phyloP scores from a whole-genome alignment of 352 stramenopile species.

The Globisporangium uncinulatum region DNA sequence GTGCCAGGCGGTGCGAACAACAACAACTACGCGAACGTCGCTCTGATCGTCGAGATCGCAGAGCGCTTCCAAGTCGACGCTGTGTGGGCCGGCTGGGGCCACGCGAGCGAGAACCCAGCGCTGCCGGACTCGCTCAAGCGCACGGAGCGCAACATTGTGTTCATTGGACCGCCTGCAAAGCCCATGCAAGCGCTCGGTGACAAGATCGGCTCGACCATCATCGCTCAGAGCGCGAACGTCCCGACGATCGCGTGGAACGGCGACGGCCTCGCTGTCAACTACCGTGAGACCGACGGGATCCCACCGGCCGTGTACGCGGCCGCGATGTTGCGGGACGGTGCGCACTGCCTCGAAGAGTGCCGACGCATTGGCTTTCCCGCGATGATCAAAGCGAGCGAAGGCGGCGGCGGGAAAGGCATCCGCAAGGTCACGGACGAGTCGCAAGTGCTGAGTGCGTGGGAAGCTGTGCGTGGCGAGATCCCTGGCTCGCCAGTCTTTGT shows the following conservation, averaged over 20 bases:
- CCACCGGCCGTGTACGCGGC: slow-evolving; percentile 92
- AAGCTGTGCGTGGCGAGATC: slow-evolving; percentile 97
- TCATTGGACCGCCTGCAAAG: slow-evolving; percentile 97
- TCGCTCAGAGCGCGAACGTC: slow-evolving; percentile 98
- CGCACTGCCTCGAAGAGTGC: slow-evolving; percentile 92
- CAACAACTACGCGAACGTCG: slow-evolving; percentile 99
- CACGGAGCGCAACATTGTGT: slow-evolving; percentile 93
- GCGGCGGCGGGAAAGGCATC: slow-evolving; percentile 99
- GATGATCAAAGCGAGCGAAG: slow-evolving; percentile 99
- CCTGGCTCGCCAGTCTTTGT: slow-evolving; percentile 99
- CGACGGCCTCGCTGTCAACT: slow-evolving; percentile 91
- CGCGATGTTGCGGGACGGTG: slow-evolving; percentile 89
- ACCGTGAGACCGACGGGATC: slow-evolving; percentile 84
- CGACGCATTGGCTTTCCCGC: slow-evolving; percentile 97
- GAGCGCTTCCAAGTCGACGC: slow-evolving; percentile 95
- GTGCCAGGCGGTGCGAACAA: slow-evolving; percentile 99
- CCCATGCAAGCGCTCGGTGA: slow-evolving; percentile 99
- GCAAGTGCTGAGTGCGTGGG: slow-evolving; percentile 93
- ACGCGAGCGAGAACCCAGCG: slow-evolving; percentile 98
- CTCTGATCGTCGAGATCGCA: slow-evolving; percentile 97
- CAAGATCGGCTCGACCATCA: slow-evolving; percentile 99
- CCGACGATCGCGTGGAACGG: slow-evolving; percentile 99
- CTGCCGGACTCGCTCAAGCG: slow-evolving; percentile 94
- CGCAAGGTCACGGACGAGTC: slow-evolving; percentile 90
- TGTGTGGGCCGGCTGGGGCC: slow-evolving; percentile 98